Evolutionary conservation across 2,329 filamentous ascomycete species (phyloP).

Genomic region (Sporothrix phasma): DNA sequence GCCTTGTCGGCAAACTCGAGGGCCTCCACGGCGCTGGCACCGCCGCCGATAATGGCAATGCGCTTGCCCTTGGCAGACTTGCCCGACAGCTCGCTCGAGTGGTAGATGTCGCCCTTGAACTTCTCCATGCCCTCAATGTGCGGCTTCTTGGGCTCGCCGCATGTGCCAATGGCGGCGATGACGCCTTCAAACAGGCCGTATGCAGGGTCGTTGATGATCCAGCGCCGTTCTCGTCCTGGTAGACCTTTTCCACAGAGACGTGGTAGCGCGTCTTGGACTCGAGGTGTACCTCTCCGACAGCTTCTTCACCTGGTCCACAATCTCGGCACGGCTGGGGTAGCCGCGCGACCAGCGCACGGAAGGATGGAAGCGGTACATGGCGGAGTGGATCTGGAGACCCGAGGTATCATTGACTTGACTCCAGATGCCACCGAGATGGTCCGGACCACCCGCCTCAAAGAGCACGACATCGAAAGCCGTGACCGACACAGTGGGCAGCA

Average conservation of each 20-base stretch:
- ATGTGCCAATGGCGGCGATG: conserved; percentile 69
- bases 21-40: conserved; percentile 72
- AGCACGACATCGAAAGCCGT: conserved; percentile 75
- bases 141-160: conserved; percentile 64
- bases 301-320: conserved; percentile 58
- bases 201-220: conserved; percentile 65
- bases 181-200: conserved; percentile 70
- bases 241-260: conserved; percentile 57
- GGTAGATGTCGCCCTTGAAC: conserved; percentile 63
- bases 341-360: conserved; percentile 63
- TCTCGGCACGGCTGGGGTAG: conserved; percentile 70
- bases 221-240: conserved; percentile 40
- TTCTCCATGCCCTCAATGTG: conserved; percentile 58
- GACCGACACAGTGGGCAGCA: conserved; percentile 72
- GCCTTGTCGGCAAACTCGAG: conserved; percentile 65
- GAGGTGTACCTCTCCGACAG: conserved; percentile 68
- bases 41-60: conserved; percentile 66
- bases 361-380: conserved; percentile 85
- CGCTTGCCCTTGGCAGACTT: conserved; percentile 65
- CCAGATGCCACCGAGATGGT: conserved; percentile 70
- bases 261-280: conserved; percentile 63
- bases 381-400: conserved; percentile 51
- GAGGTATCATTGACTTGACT: conserved; percentile 39
- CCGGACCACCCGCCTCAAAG: conserved; percentile 60
- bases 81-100: conserved; percentile 64